Percentiles rank a stretch among this genome's conserved stretches.
Evolutionary conservation across 2,329 filamentous ascomycete genomes (phyloP).

Genomic region (Neonectria faginata): DNA sequence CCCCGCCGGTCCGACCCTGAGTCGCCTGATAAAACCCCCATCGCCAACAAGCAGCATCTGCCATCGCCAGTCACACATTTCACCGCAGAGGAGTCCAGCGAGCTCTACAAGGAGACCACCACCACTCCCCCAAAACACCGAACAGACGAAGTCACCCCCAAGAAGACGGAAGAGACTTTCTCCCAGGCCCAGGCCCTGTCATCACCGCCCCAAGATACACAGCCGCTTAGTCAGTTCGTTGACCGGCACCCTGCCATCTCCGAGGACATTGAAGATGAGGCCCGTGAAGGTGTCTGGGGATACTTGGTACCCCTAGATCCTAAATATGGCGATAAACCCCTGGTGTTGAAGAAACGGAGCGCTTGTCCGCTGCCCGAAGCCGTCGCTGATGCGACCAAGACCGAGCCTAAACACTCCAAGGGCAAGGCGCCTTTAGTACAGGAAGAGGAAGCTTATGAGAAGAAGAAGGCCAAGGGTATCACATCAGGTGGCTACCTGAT

Average conservation of each 20-base stretch:
- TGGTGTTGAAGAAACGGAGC: conserved; percentile 79
- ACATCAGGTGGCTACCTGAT: conserved; percentile 89
- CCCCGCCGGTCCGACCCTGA: conserved; percentile 82
- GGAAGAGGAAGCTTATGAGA: conserved; percentile 71
- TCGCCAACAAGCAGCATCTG: conserved; percentile 74
- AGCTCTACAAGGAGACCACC: conserved; percentile 74
- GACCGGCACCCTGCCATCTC: conserved; percentile 78
- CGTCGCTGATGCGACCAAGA: conserved; percentile 51
- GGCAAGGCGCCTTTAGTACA: conserved; percentile 61
- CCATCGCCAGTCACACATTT: conserved; percentile 83
- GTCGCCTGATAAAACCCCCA: conserved; percentile 71
- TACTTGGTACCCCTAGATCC: conserved; percentile 87
- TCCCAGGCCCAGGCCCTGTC: conserved; percentile 60
- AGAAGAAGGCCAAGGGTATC: conserved; percentile 69
- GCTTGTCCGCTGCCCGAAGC: conserved; percentile 73
- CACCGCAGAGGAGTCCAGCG: conserved; percentile 67
- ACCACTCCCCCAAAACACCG: conserved; percentile 74
- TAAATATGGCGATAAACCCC: conserved; percentile 72
- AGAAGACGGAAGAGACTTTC: conserved; percentile 61
- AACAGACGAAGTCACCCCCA: conserved; percentile 66
- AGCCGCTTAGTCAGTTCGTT: conserved; percentile 76
- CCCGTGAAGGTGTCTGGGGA: conserved; percentile 90
- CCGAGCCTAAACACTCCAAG: conserved; percentile 55
- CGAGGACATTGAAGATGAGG: conserved; percentile 88
- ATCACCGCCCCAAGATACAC: conserved; percentile 73